A percentile compares a stretch with the other conserved stretches of the same genome.
Conservation (phyloP, 2,329 filamentous ascomycete species). For the Elsinoe necatrix region DNA sequence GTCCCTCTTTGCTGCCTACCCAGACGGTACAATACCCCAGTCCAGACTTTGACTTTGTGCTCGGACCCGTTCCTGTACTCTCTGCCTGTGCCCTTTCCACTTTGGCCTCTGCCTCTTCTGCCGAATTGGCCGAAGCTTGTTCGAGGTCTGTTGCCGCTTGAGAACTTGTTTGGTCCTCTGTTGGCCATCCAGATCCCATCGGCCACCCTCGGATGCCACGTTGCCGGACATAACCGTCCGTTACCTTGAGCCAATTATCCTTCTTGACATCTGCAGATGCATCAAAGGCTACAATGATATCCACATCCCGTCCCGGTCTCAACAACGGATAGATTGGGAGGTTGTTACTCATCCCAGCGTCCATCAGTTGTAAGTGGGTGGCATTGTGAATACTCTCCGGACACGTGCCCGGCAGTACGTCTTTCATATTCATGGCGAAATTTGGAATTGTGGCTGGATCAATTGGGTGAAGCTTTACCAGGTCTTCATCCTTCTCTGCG, state of each 20-base stretch:
- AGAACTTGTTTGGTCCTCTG: constrained; percentile 47
- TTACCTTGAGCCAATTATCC: constrained; percentile 93
- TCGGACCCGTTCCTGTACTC: constrained; percentile 18
- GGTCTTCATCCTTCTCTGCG: constrained; percentile 69
- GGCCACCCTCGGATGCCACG: constrained; percentile 92
- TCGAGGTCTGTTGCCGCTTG: constrained; percentile 59
- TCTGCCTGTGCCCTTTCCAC: constrained; percentile 48
- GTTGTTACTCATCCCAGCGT: constrained; percentile 98
- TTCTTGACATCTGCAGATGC: constrained; percentile 86
- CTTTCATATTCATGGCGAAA: constrained; percentile 73
- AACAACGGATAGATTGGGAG: constrained; percentile 91
- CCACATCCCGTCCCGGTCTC: constrained; percentile 77
- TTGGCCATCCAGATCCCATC: constrained; percentile 87
- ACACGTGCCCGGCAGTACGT: constrained; percentile 63
- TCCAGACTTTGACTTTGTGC: constrained; percentile 23
- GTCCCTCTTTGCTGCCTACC: constrained; percentile 78
- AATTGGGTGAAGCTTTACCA: constrained; percentile 89
- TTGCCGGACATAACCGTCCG: constrained; percentile 85
- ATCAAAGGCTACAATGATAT: constrained; percentile 87
- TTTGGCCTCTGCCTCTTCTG: constrained; percentile 54
- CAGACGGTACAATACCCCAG: constrained; percentile 90
- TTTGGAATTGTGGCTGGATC: constrained; percentile 88
- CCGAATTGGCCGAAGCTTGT: constrained; percentile 53
- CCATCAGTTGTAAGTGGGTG: constrained; percentile 65
- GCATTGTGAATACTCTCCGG: constrained; percentile 65